Evolutionary conservation across 768 basidiomycete species (phyloP).

Genomic region (Tricholoma saponaceum): DNA sequence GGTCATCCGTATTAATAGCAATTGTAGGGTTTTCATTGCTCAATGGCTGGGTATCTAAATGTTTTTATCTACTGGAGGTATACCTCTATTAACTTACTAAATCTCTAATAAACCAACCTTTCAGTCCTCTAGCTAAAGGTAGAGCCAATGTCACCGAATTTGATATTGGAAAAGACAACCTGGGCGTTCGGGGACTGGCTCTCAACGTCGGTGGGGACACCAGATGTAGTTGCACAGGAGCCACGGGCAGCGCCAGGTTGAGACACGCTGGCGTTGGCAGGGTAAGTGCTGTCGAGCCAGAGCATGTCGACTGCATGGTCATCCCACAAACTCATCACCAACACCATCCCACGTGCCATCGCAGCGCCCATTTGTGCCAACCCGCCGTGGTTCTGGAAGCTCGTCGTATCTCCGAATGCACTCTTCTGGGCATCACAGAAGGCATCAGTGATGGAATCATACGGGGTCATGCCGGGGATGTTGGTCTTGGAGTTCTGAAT

Average conservation of each 20-base stretch:
- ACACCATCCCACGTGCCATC: conserved; percentile 36
- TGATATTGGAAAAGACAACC: conserved; percentile 7
- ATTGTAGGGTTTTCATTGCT: too few species aligned
- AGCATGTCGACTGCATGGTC: conserved; percentile 27
- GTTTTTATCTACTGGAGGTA: too few species aligned
- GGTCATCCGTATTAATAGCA: too few species aligned
- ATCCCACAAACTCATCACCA: conserved; percentile 38
- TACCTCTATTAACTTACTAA: too few species aligned
- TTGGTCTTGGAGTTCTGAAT: conserved; percentile 33
- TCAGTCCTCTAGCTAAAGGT: neutral
- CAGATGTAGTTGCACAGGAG: conserved; percentile 10
- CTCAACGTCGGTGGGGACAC: conserved; percentile 12
- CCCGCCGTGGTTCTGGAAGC: conserved; percentile 38
- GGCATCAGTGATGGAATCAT: conserved; percentile 34
- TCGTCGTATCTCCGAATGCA: conserved; percentile 40
- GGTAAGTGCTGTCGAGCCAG: neutral
- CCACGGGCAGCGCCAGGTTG: conserved; percentile 6
- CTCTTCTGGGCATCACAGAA: conserved; percentile 39
- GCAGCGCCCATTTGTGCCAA: conserved; percentile 28
- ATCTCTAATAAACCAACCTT: too few species aligned
- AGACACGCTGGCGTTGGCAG: conserved; percentile 3
- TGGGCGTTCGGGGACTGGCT: conserved; percentile 12
- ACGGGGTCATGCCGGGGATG: conserved; percentile 26
- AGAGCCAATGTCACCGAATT: conserved; percentile 9
- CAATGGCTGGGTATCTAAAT: too few species aligned